These are phyloP conservation scores for Skeletonema costatum DNA, from an alignment of 108 stramenopile genomes.

Conservation along the genomic window DNA sequence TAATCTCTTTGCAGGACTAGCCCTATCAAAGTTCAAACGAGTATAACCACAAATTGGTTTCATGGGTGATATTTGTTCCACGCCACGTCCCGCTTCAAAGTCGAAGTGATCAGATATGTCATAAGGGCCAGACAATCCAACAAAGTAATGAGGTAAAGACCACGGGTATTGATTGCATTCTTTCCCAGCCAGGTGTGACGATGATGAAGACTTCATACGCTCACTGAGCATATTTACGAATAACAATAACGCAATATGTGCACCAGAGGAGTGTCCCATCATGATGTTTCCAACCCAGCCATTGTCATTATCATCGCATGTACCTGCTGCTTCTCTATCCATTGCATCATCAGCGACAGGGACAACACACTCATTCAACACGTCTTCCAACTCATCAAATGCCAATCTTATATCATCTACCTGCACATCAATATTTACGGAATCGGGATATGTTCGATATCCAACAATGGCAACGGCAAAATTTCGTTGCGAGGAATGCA, in stretches of 20 bases:
- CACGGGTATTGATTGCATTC: not conserved
- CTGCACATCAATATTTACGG: conserved; percentile 46
- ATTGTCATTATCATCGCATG: not conserved
- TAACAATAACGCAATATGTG: conserved; percentile 72
- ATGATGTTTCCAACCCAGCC: conserved; percentile 53
- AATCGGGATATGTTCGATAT: conserved; percentile 50
- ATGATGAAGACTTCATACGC: conserved; percentile 7
- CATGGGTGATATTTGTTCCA: conserved; percentile 85
- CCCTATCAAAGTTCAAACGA: conserved; percentile 53
- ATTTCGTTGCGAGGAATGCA: conserved; percentile 5
- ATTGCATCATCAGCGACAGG: conserved; percentile 14
- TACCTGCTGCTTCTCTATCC: conserved; percentile 26
- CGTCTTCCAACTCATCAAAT: conserved; percentile 14
- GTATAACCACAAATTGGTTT: conserved; percentile 70
- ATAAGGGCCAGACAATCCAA: conserved; percentile 79
- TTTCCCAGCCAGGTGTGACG: not conserved
- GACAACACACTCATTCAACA: conserved; percentile 19
- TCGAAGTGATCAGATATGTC: conserved; percentile 85
- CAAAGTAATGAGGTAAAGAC: conserved; percentile 42
- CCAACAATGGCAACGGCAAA: conserved; percentile 65
- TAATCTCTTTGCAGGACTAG: conserved; percentile 62
- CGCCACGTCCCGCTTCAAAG: conserved; percentile 82
- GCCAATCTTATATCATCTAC: conserved; percentile 53
- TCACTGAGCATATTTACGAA: conserved; percentile 51
- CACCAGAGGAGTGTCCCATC: conserved; percentile 80